Base-by-base conservation (phyloP, 2,329 filamentous ascomycete species). In the Colletotrichum nymphaeae region DNA sequence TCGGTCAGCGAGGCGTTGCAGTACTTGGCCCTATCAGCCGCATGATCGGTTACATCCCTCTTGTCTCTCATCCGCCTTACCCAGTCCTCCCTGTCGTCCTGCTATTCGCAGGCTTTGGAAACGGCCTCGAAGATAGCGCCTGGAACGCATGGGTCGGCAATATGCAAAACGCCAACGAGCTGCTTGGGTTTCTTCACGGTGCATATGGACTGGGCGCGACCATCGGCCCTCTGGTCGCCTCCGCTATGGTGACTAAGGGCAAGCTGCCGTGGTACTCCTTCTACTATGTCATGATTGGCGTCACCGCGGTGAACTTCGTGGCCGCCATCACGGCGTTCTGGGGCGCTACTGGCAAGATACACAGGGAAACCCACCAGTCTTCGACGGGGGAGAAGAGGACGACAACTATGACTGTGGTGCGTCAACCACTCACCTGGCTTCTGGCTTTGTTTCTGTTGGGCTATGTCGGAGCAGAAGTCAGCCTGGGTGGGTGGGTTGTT, bases 401-500 rank as follows among this genome's bases (percentile, higher is more conserved):
- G 55, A 90, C 81, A 76, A 87, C 84, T 1, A 77, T 83, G 1
- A 81, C 79, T 11, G 84, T 85, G 19, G 81, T 92, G n/a, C 78
- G 79, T 6, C 79, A 86, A 63, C 86, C 85, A 68, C 86, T 93
- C 4, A 93, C 93, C 3, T 95, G 93, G 93, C 84, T 94, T n/a
- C 86, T 91, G 56, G 88, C 94, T 2, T 73, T 93, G 1, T 97
- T 97, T 80, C 84, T 97, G 16, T 87, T 97, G 5, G 90, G 91
- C 9, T 97, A 97, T 78, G 92, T 96, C 0, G 95, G 95, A 4
- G 88, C 90, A 6, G 95, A 97, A 82, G 93, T 95, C 73, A 91
- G 90, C 0, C 84, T 95, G 2, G 92, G 93, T 11, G 84, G 94
- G 19, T 97, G 94, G 94, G 92, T 97, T 75, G 92, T 94, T 62